Conservation (phyloP, 768 basidiomycete genomes). For the Tricholoma bakamatsutake region DNA sequence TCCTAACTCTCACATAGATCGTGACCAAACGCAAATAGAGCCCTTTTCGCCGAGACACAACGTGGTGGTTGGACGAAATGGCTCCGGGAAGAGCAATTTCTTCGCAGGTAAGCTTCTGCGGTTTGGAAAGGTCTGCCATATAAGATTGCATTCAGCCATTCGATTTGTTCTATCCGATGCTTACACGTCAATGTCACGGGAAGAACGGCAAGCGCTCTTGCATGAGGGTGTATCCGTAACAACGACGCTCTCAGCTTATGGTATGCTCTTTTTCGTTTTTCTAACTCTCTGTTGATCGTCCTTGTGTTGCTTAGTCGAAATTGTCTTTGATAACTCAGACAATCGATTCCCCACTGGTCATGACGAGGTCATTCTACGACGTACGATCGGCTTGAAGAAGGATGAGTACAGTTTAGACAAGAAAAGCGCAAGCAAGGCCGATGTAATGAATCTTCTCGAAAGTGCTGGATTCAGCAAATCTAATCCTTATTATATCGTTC, state of each 20-base stretch:
- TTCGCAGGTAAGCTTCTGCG: conserved; percentile 66
- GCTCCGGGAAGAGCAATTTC: conserved; percentile 98
- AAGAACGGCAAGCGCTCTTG: conserved; percentile 88
- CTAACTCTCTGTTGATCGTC: conserved; percentile 2
- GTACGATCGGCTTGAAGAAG: conserved; percentile 97
- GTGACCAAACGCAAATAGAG: conserved; percentile 88
- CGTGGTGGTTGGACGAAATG: conserved; percentile 96
- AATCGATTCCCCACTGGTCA: conserved; percentile 90
- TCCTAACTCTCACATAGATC: conserved; percentile 39
- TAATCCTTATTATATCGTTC: conserved; percentile 99
- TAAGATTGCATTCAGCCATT: conserved; percentile 54
- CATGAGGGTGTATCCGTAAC: conserved; percentile 90
- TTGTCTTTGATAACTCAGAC: conserved; percentile 93
- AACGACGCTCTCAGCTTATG: conserved; percentile 89
- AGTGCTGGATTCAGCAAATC: conserved; percentile 95
- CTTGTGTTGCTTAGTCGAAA: conserved; percentile 54
- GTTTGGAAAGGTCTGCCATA: neutral
- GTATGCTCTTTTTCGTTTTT: conserved; percentile 30
- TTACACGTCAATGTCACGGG: conserved; percentile 90
- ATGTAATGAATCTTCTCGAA: conserved; percentile 96
- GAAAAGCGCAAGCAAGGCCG: conserved; percentile 93
- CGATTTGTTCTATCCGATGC: conserved; percentile 97
- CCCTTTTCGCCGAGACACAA: conserved; percentile 93
- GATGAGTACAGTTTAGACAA: conserved; percentile 97
- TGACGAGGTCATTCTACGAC: conserved; percentile 79